Base-by-base conservation (phyloP, 2,329 filamentous ascomycete genomes). In the Xylaria digitata region DNA sequence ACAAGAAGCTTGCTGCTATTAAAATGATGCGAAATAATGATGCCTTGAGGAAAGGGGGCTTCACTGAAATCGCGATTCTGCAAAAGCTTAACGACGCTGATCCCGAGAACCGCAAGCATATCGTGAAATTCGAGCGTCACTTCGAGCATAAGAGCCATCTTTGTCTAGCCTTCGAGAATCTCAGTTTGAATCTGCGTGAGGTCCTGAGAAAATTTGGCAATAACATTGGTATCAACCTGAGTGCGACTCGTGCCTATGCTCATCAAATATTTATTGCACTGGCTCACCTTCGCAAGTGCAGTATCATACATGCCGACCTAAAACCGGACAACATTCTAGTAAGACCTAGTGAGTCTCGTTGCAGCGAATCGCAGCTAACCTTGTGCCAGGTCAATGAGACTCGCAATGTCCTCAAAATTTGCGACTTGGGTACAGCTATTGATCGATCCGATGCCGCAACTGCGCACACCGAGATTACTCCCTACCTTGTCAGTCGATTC, bases 21-120 rank as follows among this genome's bases (percentile, higher is more conserved):
- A 99, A 99, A 82, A 96, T 99, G 74, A 97, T 98, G 80, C 92
- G 96, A 70, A 96, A 96, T 79, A 98, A 99, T 75, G 94, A 97
- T 76, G 92, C 93, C 13, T 91, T 97, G 78, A 87, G 90, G 72
- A 97, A 97, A 79, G 94, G 94, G 52, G 96, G 94, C 21, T 90
- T 94, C 79, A 97, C 96, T 65, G 96, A 99, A 78, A 96, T 98
- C 77, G 92, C 93, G 48, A 97, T 98, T 71, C 82, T 99, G 53
- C 89, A 96, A 76, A 94, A 95, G 76, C 87, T 99, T 62, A 93
- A 92, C 74, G 89, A 91, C 53, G 89, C 92, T 34, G 96, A 99
- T 76, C 90, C 92, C 0, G 92, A 97, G 30, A 92, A 95, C 76
- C 94, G 92, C 79, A 96, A 95, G 78, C 94, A 98, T 78, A 87